Conservation (phyloP, 2,329 filamentous ascomycete species). For the Fusarium compactum region DNA sequence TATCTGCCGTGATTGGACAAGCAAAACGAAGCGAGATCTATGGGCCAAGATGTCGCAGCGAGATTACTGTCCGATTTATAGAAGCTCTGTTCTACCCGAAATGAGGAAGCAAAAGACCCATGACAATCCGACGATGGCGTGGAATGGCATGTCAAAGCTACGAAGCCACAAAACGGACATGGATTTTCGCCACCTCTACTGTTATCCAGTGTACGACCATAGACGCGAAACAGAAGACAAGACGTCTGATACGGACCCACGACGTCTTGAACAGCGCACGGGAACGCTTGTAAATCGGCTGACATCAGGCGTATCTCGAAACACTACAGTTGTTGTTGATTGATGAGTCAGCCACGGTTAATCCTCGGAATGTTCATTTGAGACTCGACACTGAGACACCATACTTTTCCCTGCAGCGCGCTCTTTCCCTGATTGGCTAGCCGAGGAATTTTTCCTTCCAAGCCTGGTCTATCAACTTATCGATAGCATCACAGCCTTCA, state of each 20-base stretch:
- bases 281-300: slow-evolving; percentile 38
- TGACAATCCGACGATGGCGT: slow-evolving; percentile 19
- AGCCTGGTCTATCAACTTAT: slow-evolving; percentile 28
- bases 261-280: slow-evolving; percentile 22
- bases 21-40: slow-evolving; percentile 31
- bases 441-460: slow-evolving; percentile 23
- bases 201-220: slow-evolving; percentile 5
- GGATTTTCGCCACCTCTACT: slow-evolving; percentile 17
- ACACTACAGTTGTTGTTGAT: slow-evolving; percentile 17
- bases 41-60: slow-evolving; percentile 20
- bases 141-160: slow-evolving; percentile 28
- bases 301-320: slow-evolving; percentile 42
- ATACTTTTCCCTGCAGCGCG: background rate
- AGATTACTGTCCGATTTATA: slow-evolving; percentile 33
- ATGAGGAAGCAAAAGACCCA: slow-evolving; percentile 23
- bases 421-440: slow-evolving; percentile 22
- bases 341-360: slow-evolving; percentile 27
- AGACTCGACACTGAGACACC: background rate
- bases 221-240: slow-evolving; percentile 19
- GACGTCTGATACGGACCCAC: slow-evolving; percentile 29
- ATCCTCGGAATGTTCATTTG: slow-evolving; percentile 30
- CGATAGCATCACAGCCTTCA: slow-evolving; percentile 42
- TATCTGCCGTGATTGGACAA: background rate
- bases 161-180: slow-evolving; percentile 1
- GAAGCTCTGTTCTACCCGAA: slow-evolving; percentile 27